Percentiles rank a stretch among this genome's conserved stretches.
phyloP scores from a whole-genome alignment of 345 rosid species.

The Bruguiera gymnorhiza region DNA sequence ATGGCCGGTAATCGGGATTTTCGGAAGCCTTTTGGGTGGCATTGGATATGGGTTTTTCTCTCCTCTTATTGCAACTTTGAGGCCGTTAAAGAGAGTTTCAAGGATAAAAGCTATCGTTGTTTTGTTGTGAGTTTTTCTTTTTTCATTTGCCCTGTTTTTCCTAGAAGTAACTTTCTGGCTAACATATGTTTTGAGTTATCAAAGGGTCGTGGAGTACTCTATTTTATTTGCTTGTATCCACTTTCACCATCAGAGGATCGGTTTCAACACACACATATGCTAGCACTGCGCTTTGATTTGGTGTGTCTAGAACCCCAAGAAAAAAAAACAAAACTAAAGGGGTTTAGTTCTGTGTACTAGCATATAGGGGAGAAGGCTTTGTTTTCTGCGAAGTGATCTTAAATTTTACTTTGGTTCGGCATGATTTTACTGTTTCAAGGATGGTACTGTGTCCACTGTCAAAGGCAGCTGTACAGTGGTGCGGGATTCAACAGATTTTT shows the following conservation, averaged over 20 bases:
- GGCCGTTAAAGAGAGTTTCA: conserved; percentile 56
- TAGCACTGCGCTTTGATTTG: too few species aligned
- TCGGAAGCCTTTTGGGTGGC: conserved; percentile 69
- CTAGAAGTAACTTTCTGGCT: not conserved
- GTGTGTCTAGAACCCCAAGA: too few species aligned
- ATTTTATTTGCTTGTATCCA: not conserved
- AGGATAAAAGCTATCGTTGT: conserved; percentile 71
- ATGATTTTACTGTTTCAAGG: conserved; percentile 31
- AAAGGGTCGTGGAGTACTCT: not conserved
- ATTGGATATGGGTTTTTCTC: conserved; percentile 70
- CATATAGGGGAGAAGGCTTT: too few species aligned
- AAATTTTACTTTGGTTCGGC: not conserved
- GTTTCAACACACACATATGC: not conserved
- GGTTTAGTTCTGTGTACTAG: too few species aligned
- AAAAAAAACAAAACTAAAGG: too few species aligned
- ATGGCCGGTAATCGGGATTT: conserved; percentile 63
- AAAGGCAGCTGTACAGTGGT: conserved; percentile 69
- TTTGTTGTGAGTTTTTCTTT: conserved; percentile 44
- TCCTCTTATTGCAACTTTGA: conserved; percentile 81
- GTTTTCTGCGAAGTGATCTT: not conserved
- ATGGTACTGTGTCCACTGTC: conserved; percentile 62
- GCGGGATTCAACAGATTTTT: conserved; percentile 70
- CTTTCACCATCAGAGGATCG: not conserved
- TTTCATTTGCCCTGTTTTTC: not conserved
- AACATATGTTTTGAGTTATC: not conserved